A percentile compares a stretch with the other conserved stretches of the same genome.
These are phyloP conservation scores for Astraeus odoratus DNA, from an alignment of 768 basidiomycete genomes.

Conservation along the genomic window DNA sequence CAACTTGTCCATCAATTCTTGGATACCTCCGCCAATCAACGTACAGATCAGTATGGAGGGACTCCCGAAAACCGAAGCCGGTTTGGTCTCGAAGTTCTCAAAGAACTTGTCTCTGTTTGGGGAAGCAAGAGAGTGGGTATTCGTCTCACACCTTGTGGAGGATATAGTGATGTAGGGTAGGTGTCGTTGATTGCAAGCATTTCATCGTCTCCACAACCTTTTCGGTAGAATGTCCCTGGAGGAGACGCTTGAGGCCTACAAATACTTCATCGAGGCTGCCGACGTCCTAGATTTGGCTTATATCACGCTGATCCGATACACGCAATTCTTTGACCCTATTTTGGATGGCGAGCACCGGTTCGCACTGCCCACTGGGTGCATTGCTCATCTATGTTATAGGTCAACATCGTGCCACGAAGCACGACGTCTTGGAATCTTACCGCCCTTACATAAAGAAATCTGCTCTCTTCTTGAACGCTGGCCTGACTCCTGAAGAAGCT, in stretches of 20 bases:
- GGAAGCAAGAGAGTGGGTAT: slow-evolving; percentile 38
- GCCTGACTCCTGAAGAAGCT: slow-evolving; percentile 32
- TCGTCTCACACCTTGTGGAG: slow-evolving; percentile 38
- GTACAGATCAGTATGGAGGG: no score
- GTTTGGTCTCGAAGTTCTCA: slow-evolving; percentile 47
- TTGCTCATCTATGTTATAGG: slow-evolving; percentile 12
- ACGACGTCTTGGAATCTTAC: slow-evolving; percentile 37
- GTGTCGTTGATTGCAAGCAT: no score
- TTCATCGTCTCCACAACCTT: no score
- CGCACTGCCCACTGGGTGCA: no score
- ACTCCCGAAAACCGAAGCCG: no score
- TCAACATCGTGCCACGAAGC: slow-evolving; percentile 27
- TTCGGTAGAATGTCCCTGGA: slow-evolving; percentile 35
- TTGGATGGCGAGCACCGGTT: no score
- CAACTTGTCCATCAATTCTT: no score
- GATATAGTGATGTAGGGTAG: slow-evolving; percentile 41
- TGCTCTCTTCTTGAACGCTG: slow-evolving; percentile 34
- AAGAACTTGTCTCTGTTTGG: slow-evolving; percentile 35
- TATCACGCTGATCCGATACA: slow-evolving; percentile 19
- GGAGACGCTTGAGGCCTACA: slow-evolving; percentile 36
- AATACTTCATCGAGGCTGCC: slow-evolving; percentile 37
- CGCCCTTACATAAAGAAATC: slow-evolving; percentile 30
- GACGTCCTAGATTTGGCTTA: slow-evolving; percentile 29
- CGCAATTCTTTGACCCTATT: no score
- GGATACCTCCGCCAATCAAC: no score